phyloP scores from a whole-genome alignment of 2,329 filamentous ascomycete genomes.

The Diaporthe longicolla region DNA sequence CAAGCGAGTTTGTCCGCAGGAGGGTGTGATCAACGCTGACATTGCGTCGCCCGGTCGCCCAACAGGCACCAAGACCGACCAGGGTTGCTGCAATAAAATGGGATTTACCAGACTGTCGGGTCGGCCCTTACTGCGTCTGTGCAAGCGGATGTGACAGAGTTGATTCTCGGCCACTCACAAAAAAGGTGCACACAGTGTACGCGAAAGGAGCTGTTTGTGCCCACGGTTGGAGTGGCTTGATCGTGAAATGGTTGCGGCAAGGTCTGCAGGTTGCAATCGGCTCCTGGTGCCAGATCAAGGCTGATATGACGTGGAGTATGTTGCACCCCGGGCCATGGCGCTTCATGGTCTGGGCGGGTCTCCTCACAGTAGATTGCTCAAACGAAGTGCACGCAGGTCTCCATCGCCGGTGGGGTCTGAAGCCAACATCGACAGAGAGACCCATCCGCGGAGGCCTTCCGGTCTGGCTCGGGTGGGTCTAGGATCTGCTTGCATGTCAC shows the following conservation, averaged over 20 bases:
- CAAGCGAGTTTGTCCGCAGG: background rate
- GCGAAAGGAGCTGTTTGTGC: background rate
- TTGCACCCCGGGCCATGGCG: constrained; percentile 8
- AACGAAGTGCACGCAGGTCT: background rate
- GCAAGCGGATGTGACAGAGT: constrained; percentile 37
- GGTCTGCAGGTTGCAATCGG: constrained; percentile 19
- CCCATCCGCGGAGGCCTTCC: constrained; percentile 27
- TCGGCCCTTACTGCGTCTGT: constrained; percentile 26
- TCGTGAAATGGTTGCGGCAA: background rate
- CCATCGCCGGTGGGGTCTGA: constrained; percentile 1
- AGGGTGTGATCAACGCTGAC: constrained; percentile 29
- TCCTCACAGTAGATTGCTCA: constrained; percentile 1
- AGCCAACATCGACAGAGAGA: background rate
- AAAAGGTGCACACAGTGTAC: background rate
- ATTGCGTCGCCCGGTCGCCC: background rate
- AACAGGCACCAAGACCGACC: constrained; percentile 5
- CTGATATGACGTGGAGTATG: constrained; percentile 20
- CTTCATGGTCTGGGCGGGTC: background rate
- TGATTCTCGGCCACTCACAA: constrained; percentile 11
- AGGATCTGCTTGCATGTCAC: constrained; percentile 14
- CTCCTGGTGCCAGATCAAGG: constrained; percentile 28
- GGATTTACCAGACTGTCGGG: constrained; percentile 40
- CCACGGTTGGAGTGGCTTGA: constrained; percentile 27
- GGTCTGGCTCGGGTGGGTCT: constrained; percentile 1
- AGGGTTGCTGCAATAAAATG: constrained; percentile 26